Percentiles rank a stretch among this genome's conserved stretches.
phyloP scores from a whole-genome alignment of 176 grass and related monocot species.

The Triticum dicoccoides region DNA sequence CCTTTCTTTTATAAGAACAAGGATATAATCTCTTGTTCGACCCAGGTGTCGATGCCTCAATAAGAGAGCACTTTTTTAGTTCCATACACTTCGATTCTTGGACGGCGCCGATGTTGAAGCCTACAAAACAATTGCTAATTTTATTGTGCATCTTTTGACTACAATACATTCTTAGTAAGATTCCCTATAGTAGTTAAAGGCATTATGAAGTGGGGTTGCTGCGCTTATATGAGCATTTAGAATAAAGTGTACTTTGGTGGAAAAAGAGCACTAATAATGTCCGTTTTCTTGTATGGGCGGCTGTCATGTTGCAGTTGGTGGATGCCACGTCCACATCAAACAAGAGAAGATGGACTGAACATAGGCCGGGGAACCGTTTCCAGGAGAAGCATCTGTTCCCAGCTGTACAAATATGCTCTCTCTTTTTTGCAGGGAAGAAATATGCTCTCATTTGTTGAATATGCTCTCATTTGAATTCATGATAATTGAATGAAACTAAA shows the following conservation, averaged over 20 bases:
- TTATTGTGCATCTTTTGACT: background rate
- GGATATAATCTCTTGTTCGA: background rate
- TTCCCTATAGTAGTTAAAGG: background rate
- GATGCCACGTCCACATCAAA: background rate
- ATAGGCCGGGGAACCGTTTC: background rate
- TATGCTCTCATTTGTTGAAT: background rate
- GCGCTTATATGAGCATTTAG: conserved; percentile 8
- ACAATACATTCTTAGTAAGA: background rate
- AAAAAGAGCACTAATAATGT: background rate
- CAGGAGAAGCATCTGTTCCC: background rate
- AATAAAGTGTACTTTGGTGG: background rate
- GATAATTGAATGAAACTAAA: background rate
- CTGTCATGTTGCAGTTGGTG: background rate
- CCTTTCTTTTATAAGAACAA: background rate
- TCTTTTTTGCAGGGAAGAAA: background rate
- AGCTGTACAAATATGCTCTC: background rate
- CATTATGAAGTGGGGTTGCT: background rate
- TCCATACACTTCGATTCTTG: background rate
- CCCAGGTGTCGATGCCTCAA: background rate
- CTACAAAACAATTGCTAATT: background rate
- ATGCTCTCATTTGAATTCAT: background rate
- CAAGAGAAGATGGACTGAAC: background rate
- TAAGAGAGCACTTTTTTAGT: background rate
- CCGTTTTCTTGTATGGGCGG: background rate
- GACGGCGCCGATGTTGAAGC: background rate